A percentile compares a stretch with the other conserved stretches of the same genome.
Conservation (phyloP, 2,329 filamentous ascomycete species). For the Aspergillus melleus region DNA sequence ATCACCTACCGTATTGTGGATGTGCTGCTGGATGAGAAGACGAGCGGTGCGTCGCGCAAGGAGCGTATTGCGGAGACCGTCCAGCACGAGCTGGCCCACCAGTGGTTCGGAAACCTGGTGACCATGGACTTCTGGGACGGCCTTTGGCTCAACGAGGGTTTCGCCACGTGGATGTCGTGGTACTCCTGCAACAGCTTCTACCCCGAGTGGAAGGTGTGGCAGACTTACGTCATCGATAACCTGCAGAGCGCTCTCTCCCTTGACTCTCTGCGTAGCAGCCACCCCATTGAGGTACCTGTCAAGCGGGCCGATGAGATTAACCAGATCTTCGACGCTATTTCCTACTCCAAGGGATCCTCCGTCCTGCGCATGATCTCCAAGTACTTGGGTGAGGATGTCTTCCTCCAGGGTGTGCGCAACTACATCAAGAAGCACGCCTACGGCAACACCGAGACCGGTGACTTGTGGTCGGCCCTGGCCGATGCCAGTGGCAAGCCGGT, state of each 20-base stretch:
- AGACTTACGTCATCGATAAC: conserved; percentile 90
- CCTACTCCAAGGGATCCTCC: conserved; percentile 94
- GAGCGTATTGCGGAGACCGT: conserved; percentile 93
- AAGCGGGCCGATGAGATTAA: conserved; percentile 95
- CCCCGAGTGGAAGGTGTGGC: conserved; percentile 98
- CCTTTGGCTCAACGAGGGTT: conserved; percentile 92
- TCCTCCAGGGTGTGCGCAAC: conserved; percentile 85
- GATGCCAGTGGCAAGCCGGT: conserved; percentile 91
- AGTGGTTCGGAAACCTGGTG: conserved; percentile 97
- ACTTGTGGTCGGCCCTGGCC: conserved; percentile 84
- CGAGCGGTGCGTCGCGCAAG: conserved; percentile 82
- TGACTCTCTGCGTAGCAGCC: conserved; percentile 89
- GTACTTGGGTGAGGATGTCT: conserved; percentile 86
- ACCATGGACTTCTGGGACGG: conserved; percentile 99
- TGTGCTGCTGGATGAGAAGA: conserved; percentile 87
- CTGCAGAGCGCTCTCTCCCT: conserved; percentile 83
- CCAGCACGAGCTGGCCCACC: conserved; percentile 94
- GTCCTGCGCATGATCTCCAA: conserved; percentile 97
- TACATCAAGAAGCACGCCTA: conserved; percentile 98
- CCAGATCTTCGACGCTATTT: conserved; percentile 97
- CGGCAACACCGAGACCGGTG: conserved; percentile 86
- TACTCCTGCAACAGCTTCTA: conserved; percentile 94
- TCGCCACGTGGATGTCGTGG: conserved; percentile 91
- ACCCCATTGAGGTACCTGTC: conserved; percentile 94
- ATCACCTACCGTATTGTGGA: conserved; percentile 94